Percentiles rank a stretch among this genome's conserved stretches.
These are phyloP conservation scores for Boletus vermiculosoides DNA, from an alignment of 768 basidiomycete species.

Conservation along the genomic window DNA sequence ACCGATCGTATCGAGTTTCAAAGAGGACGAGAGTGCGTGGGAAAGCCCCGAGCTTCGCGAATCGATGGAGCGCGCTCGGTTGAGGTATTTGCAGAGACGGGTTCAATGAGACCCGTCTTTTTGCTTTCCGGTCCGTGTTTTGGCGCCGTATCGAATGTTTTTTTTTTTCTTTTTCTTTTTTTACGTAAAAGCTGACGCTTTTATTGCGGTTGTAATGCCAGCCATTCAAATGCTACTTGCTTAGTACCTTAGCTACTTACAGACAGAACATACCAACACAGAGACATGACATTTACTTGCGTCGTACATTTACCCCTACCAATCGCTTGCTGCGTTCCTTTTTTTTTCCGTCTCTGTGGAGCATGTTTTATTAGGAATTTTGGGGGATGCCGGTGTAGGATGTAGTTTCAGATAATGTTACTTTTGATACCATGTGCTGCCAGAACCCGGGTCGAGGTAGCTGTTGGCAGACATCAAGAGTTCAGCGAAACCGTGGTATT, in stretches of 20 bases:
- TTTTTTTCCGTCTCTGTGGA: neutral
- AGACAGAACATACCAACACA: neutral
- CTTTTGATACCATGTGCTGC: no score
- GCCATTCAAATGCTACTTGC: constrained; percentile 1
- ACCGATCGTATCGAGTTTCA: constrained; percentile 24
- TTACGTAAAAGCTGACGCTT: neutral
- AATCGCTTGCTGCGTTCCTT: neutral
- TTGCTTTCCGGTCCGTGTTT: neutral
- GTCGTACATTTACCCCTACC: constrained; percentile 1
- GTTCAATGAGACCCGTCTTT: constrained; percentile 6
- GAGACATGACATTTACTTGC: constrained; percentile 2
- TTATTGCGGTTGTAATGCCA: neutral
- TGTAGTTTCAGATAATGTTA: no score
- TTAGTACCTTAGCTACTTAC: neutral
- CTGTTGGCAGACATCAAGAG: no score
- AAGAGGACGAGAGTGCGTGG: constrained; percentile 52
- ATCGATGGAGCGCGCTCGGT: constrained; percentile 69
- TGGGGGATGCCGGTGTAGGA: no score
- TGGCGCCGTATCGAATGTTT: neutral
- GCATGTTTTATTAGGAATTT: neutral
- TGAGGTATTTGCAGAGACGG: constrained; percentile 25
- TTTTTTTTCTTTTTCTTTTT: no score
- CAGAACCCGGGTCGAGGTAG: no score
- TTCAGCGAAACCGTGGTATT: no score
- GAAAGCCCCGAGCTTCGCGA: constrained; percentile 66